Conservation (phyloP, 2,329 filamentous ascomycete species). For the Aspergillus fischeri region DNA sequence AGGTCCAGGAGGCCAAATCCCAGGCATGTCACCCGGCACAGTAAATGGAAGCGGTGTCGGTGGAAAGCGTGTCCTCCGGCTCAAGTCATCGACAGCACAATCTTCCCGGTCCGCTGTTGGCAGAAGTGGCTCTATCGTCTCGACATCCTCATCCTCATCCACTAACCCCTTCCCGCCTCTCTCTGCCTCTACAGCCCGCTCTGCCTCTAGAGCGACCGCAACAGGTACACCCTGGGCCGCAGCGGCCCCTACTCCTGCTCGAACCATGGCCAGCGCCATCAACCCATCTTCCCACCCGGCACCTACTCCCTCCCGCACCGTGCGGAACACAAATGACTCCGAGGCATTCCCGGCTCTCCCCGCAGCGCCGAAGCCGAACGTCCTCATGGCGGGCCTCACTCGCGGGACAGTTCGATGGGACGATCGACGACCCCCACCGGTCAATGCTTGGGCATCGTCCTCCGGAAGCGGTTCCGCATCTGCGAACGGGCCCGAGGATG, state of each 20-base stretch:
- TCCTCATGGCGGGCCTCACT: conserved; percentile 48
- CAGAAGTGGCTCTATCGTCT: conserved; percentile 52
- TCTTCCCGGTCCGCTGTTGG: conserved; percentile 60
- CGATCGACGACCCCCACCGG: conserved; percentile 30
- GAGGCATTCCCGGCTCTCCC: conserved; percentile 83
- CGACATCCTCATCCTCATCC: conserved; percentile 31
- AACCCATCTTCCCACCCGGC: conserved; percentile 25
- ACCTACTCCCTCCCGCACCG: conserved; percentile 19
- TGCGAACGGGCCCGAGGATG: conserved; percentile 16
- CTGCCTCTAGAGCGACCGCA: conserved; percentile 22
- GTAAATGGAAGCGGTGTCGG: conserved; percentile 56
- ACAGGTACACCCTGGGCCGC: conserved; percentile 22
- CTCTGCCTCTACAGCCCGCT: conserved; percentile 21
- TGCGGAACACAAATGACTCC: conserved; percentile 21
- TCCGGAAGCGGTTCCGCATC: conserved; percentile 19
- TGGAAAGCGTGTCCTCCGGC: conserved; percentile 58
- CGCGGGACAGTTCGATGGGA: conserved; percentile 46
- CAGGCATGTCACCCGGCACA: conserved; percentile 45
- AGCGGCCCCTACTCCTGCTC: conserved; percentile 19
- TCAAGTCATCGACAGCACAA: conserved; percentile 67
- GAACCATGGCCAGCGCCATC: conserved; percentile 18
- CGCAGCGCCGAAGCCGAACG: conserved; percentile 65
- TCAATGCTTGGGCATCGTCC: conserved; percentile 37
- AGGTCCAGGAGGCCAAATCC: conserved; percentile 65
- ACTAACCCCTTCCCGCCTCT: conserved; percentile 47